These are phyloP conservation scores for Clohesyomyces aquaticus DNA, from an alignment of 495 filamentous ascomycete species.

Conservation along the genomic window DNA sequence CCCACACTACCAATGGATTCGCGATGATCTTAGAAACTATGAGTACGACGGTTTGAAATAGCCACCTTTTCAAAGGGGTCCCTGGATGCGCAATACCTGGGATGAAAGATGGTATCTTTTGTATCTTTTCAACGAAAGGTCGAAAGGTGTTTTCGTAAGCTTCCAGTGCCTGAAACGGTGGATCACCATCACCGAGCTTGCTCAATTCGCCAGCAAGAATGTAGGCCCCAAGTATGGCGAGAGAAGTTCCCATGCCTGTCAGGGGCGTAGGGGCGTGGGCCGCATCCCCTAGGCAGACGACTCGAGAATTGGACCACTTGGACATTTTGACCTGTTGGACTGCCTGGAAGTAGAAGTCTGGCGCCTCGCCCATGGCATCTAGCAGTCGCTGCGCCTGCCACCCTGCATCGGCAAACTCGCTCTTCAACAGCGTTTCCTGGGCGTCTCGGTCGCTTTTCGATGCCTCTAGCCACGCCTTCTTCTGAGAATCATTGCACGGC, in stretches of 20 bases:
- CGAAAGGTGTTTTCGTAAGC: conserved; percentile 28
- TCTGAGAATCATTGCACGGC: conserved; percentile 40
- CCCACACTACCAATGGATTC: too few relatives aligned
- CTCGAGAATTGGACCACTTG: conserved; percentile 35
- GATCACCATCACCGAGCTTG: conserved; percentile 24
- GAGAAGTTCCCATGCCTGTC: conserved; percentile 42
- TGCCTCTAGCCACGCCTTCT: conserved; percentile 40
- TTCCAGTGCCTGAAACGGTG: conserved; percentile 20
- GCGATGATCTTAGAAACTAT: too few relatives aligned
- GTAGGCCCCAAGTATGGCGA: conserved; percentile 42
- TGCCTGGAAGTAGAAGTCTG: conserved; percentile 56
- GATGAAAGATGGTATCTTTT: too few relatives aligned
- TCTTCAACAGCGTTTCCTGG: conserved; percentile 37
- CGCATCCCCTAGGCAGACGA: conserved; percentile 43
- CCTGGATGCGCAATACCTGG: too few relatives aligned
- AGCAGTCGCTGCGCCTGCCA: conserved; percentile 53
- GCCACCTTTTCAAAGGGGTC: too few relatives aligned
- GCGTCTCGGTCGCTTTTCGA: conserved; percentile 8
- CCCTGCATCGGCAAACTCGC: conserved; percentile 51
- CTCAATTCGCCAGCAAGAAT: conserved; percentile 44
- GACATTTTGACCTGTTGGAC: conserved; percentile 48
- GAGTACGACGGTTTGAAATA: too few relatives aligned
- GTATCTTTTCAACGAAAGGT: conserved; percentile 32
- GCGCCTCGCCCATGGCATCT: conserved; percentile 44
- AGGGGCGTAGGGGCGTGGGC: conserved; percentile 39